Evolutionary conservation across 164 flowering plant species (phyloP).

Genomic region (Liriodendron chinense): DNA sequence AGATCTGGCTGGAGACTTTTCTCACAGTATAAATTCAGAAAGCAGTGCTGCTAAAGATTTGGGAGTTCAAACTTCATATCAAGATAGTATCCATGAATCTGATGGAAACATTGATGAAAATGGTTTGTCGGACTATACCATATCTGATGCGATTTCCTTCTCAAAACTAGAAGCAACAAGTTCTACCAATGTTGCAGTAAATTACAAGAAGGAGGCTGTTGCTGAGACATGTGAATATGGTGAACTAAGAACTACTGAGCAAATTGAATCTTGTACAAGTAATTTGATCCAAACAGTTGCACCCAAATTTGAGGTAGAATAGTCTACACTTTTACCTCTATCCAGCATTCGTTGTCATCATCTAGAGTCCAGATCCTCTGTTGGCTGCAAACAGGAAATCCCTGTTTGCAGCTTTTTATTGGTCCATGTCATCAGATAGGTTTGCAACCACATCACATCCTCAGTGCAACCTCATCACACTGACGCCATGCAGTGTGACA

Average conservation of each 20-base stretch:
- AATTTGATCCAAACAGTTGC: slow-evolving; percentile 21
- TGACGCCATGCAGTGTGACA: too few relatives aligned
- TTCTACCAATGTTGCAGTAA: slow-evolving; percentile 6
- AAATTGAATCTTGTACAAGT: slow-evolving; percentile 20
- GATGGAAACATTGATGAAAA: slow-evolving; percentile 19
- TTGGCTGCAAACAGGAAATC: too few relatives aligned
- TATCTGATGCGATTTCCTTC: slow-evolving; percentile 7
- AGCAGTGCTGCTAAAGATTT: slow-evolving; percentile 1
- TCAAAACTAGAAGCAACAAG: slow-evolving; percentile 9
- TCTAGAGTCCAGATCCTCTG: too few relatives aligned
- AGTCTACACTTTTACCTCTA: not conserved
- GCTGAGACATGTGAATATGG: slow-evolving; percentile 9
- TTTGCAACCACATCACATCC: too few relatives aligned
- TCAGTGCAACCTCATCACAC: too few relatives aligned
- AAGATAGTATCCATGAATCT: slow-evolving; percentile 13
- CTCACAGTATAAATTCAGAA: slow-evolving; percentile 6
- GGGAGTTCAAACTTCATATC: slow-evolving; percentile 5
- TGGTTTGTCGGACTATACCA: slow-evolving; percentile 9
- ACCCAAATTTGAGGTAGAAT: slow-evolving; percentile 58
- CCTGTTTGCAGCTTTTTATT: too few relatives aligned
- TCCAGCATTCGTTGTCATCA: not conserved
- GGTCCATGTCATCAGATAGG: too few relatives aligned
- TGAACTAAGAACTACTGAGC: slow-evolving; percentile 14
- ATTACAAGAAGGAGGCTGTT: slow-evolving; percentile 17
- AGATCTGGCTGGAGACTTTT: slow-evolving; percentile 1